Conservation (phyloP, 768 basidiomycete genomes). For the Pholiota molesta region DNA sequence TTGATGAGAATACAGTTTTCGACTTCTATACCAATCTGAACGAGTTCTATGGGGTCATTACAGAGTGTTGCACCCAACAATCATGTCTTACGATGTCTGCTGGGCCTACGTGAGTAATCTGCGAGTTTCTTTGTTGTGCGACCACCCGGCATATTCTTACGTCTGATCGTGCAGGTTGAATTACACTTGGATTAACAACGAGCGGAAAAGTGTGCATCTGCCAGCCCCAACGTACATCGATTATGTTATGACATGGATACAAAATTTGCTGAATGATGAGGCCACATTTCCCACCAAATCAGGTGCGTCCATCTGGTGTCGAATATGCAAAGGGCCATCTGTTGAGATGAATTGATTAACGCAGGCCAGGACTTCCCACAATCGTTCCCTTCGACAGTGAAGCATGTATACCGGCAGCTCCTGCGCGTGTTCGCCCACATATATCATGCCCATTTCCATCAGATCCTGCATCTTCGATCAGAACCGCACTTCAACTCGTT, state of each 20-base stretch:
- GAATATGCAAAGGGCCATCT: background rate
- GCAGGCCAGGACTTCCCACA: constrained; percentile 88
- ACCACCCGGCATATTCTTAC: constrained; percentile 6
- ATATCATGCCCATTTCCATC: constrained; percentile 93
- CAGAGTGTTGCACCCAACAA: constrained; percentile 92
- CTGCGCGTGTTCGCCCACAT: constrained; percentile 97
- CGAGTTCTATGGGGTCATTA: constrained; percentile 93
- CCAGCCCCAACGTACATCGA: constrained; percentile 98
- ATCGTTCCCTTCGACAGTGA: constrained; percentile 86
- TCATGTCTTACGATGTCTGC: constrained; percentile 94
- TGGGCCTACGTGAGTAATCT: constrained; percentile 71
- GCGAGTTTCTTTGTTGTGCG: background rate
- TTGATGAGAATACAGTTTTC: constrained; percentile 61
- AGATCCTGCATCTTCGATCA: constrained; percentile 90
- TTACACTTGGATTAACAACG: constrained; percentile 98
- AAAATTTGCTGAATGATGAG: constrained; percentile 94
- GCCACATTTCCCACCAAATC: constrained; percentile 93
- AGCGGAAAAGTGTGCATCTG: constrained; percentile 87
- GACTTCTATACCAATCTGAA: constrained; percentile 98
- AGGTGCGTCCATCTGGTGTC: constrained; percentile 44
- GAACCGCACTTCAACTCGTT: constrained; percentile 97
- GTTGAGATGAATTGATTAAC: background rate
- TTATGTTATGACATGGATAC: constrained; percentile 99
- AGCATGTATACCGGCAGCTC: constrained; percentile 96
- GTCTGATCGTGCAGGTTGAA: constrained; percentile 60